Evolutionary conservation across 2,329 filamentous ascomycete species (phyloP), one percentile per base, ranked within the genome.

Genomic region (Phoma herbarum): DNA sequence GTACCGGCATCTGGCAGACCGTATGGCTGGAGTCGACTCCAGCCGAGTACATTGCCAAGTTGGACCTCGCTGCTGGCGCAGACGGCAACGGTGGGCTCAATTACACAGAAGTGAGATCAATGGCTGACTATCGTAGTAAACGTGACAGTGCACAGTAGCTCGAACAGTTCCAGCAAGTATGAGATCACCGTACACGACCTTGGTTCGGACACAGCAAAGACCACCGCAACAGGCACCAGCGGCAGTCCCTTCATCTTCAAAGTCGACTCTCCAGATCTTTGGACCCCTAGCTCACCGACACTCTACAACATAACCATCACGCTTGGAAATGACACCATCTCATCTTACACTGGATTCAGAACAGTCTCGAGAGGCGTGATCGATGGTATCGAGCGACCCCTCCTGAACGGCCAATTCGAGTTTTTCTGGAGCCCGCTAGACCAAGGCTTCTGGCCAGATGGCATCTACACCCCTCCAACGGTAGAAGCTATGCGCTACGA

Each of bases 1-100:
- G 88, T 70, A 88, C 86, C 31, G 89, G 89, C 5, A 91, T 92
- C 62, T 92, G 89, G 89, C 89, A 91, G 70, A 83, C 83, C 18
- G 89, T 91, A 0, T 92, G 89, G 89, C 77, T 92, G 2, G 86
- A 90, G 70, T 81, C 84, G n/a, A 86, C 84, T 0, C 85, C 88
- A 0, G 61, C 76, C 0, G 81, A 84, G 48, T 79, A 87, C 64
- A 84, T 91, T 53, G 84, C 83, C 0, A 79, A 83, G 39, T 75
- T 91, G 2, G 85, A 90, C 61, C 68, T 91, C 16, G 74, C 81
- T 25, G 88, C 87, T 0, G 71, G 70, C 29, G 73, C 74, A 63
- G 51, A 78, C 41, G 75, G 75, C 3, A 66, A 59, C 28, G 72
- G 75, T 77, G 63, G 18, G 57, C 29, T 12, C 14, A 20, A 8